Percentiles rank a stretch among this genome's conserved stretches.
phyloP scores from a whole-genome alignment of 2,329 filamentous ascomycete genomes.

The Scedosporium minutisporum region DNA sequence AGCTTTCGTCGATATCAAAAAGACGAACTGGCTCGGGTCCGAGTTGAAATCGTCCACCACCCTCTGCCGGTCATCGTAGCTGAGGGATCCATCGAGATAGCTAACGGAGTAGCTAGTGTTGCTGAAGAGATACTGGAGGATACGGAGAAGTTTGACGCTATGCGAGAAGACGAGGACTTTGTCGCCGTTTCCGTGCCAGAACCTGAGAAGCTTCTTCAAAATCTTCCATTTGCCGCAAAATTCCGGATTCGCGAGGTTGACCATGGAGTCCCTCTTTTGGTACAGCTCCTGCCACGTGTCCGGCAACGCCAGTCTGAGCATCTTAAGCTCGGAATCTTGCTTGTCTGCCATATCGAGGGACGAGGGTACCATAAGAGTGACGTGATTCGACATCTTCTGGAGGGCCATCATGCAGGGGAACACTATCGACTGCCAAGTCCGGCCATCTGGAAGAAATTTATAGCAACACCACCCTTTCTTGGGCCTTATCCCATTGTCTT shows the following conservation, averaged over 20 bases:
- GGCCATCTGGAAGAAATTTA: constrained; percentile 46
- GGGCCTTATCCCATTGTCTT: not conserved
- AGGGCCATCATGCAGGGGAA: constrained; percentile 77
- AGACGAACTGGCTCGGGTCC: constrained; percentile 80
- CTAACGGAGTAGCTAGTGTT: constrained; percentile 84
- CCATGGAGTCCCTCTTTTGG: constrained; percentile 63
- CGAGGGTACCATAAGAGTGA: constrained; percentile 74
- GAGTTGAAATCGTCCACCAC: constrained; percentile 88
- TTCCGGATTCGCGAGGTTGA: constrained; percentile 74
- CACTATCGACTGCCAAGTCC: constrained; percentile 64
- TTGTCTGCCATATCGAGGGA: constrained; percentile 57
- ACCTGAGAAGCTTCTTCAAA: constrained; percentile 71
- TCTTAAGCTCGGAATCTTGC: constrained; percentile 66
- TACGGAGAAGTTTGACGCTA: constrained; percentile 73
- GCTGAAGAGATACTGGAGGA: constrained; percentile 76
- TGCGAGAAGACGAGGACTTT: constrained; percentile 96
- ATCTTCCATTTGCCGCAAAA: constrained; percentile 98
- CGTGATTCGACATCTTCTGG: constrained; percentile 84
- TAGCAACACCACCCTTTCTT: constrained; percentile 73
- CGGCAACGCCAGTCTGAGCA: constrained; percentile 66
- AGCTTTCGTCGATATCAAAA: constrained; percentile 87
- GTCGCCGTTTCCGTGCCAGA: constrained; percentile 83
- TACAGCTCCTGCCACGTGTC: constrained; percentile 67
- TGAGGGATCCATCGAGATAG: constrained; percentile 79
- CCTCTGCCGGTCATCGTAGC: constrained; percentile 71